phyloP scores from a whole-genome alignment of 1,284 basidiomycete genomes.

The Leccinum pachyderme region DNA sequence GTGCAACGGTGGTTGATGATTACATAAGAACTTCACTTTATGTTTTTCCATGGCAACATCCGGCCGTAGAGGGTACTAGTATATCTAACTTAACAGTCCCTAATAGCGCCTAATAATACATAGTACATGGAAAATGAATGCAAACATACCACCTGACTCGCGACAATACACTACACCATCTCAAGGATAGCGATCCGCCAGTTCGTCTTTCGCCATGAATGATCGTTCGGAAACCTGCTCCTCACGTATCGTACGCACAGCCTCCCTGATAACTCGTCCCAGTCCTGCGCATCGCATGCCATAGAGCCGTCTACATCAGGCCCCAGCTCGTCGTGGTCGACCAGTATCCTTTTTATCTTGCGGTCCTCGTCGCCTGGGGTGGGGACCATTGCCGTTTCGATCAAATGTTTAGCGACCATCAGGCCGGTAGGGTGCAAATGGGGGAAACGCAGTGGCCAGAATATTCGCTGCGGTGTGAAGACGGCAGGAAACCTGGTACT shows the following conservation, averaged over 20 bases:
- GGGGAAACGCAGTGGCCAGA: conserved; percentile 25
- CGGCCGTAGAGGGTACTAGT: not conserved
- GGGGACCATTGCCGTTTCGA: conserved; percentile 25
- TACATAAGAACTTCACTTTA: no score
- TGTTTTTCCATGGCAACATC: not conserved
- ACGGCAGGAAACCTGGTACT: conserved; percentile 22
- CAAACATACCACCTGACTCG: not conserved
- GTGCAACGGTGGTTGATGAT: not conserved
- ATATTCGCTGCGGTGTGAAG: conserved; percentile 30
- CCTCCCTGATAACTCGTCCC: conserved; percentile 32
- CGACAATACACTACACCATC: conserved; percentile 23
- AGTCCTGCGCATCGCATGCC: conserved; percentile 29
- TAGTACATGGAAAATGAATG: not conserved
- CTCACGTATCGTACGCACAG: conserved; percentile 24
- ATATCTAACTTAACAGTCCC: not conserved
- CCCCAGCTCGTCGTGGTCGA: conserved; percentile 24
- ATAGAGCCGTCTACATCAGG: conserved; percentile 8
- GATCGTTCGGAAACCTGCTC: conserved; percentile 25
- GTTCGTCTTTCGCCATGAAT: conserved; percentile 23
- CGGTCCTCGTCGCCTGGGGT: conserved; percentile 13
- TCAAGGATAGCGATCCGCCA: conserved; percentile 26
- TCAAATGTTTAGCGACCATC: conserved; percentile 11
- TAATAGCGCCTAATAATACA: not conserved
- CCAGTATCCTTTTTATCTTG: conserved; percentile 16
- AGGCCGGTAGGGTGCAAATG: not conserved